Percentiles rank a stretch among this genome's conserved stretches.
phyloP scores from a whole-genome alignment of 2,329 filamentous ascomycete genomes.

The Aschersonia sp. region DNA sequence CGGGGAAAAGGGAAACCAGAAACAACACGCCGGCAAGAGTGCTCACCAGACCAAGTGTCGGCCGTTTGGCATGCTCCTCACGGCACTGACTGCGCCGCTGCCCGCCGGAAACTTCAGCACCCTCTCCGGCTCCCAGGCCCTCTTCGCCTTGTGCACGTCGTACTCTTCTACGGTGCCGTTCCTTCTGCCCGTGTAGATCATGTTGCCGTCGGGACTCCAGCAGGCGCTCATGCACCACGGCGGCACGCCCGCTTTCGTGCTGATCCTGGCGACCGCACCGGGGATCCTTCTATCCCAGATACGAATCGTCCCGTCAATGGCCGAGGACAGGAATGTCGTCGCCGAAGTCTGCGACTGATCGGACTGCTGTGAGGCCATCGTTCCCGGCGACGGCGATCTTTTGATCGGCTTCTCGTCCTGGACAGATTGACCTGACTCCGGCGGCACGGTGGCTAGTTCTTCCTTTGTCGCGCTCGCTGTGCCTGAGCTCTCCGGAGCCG shows the following conservation, averaged over 20 bases:
- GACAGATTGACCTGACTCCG: not conserved
- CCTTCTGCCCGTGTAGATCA: conserved; percentile 79
- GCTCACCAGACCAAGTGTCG: conserved; percentile 67
- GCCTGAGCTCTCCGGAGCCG: not conserved
- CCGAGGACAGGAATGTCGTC: conserved; percentile 75
- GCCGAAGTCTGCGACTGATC: conserved; percentile 49
- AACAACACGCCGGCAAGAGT: not conserved
- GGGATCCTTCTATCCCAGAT: conserved; percentile 80
- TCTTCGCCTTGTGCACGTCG: conserved; percentile 58
- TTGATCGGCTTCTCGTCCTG: conserved; percentile 5
- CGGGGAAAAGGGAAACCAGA: not conserved
- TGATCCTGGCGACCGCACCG: conserved; percentile 65
- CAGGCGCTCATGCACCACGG: conserved; percentile 97
- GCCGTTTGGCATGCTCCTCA: conserved; percentile 84
- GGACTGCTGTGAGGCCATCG: conserved; percentile 23
- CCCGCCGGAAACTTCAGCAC: conserved; percentile 79
- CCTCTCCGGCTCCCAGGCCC: conserved; percentile 59
- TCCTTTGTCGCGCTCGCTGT: not conserved
- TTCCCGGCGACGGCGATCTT: conserved; percentile 9
- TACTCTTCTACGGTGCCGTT: conserved; percentile 94
- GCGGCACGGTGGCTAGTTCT: not conserved
- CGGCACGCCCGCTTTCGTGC: conserved; percentile 58
- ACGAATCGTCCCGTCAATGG: conserved; percentile 76
- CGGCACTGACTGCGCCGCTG: conserved; percentile 76
- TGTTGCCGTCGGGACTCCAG: conserved; percentile 93